Base-by-base conservation (phyloP, 2,329 filamentous ascomycete species). In the Thelonectria discophora region DNA sequence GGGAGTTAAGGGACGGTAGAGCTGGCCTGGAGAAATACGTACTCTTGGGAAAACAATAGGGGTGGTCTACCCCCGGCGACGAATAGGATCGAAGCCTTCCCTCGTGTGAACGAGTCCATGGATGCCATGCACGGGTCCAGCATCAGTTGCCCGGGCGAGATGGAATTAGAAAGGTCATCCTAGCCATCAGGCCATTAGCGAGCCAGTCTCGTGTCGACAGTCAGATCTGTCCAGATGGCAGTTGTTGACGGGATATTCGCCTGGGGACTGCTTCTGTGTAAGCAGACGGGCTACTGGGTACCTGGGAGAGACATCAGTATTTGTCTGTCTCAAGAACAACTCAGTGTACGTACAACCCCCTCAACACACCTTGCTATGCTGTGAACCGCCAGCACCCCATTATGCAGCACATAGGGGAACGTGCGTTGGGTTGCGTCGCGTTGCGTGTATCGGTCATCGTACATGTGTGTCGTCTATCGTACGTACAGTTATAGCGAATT, bases 391-490 rank as follows among this genome's bases (percentile, higher is more conserved):
- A n/a, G n/a, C n/a, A n/a, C n/a, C n/a, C n/a, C 56, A 49, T 52
- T 50, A 47, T 54, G 56, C 43, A 53, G 37, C 11, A 37, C 15
- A 15, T 20, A 48, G 54, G 46, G 27, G 37, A 57, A 56, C 58
- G 50, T 57, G 58, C 43, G 34, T 37, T 30, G 27, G 5, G 27
- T 30, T 30, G 27, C 27, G 27, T 30, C 27, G 34, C 34, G 34
- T 37, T 37, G 34, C 34, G 58, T n/a, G n/a, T 45, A 57, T 57
- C 58, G 58, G 40, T 42, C 58, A 61, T 60, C 54, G 46, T 57
- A 57, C 55, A 57, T 57, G 55, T 40, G 53, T 39, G 53, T 61
- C 58, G 58, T 61, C 58, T 61, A 61, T 61, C 58, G 53, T 56
- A 56, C 58, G 48, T 61, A 55, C 58, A 57, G 58, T 34, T 43